Base-by-base conservation (phyloP, 495 filamentous ascomycete species). In the Penicillium robsamsonii region DNA sequence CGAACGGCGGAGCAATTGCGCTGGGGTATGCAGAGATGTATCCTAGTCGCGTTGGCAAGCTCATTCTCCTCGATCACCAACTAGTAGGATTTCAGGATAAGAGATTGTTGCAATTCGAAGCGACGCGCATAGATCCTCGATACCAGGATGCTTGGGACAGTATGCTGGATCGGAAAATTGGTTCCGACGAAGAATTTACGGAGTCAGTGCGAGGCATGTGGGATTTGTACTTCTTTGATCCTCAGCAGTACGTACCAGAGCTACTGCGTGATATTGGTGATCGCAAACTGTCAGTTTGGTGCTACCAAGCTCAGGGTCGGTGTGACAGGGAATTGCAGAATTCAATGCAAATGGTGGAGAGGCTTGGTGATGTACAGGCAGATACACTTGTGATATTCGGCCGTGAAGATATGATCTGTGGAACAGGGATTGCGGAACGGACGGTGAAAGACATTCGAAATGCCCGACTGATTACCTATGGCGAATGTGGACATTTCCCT, bases 401-500 rank as follows among this genome's bases (percentile, higher is more conserved):
- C 2, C 17, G 40, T 10, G 52, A 59, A 2, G 64, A 67, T 50
- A 42, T 57, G 61, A 57, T 62, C 9, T 61, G 59, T 49, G 58
- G 61, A 18, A 7, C 53, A 41, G 45, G 43, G 22, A 61, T 64
- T 55, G 56, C 50, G 22, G 31, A 49, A 22, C 40, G 43, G 20
- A 56, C 57, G 22, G 29, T 22, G n/a, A 35, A 53, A 33, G 29
- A 17, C 4, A 66, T 66, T 29, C 15, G 35, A 3, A 48, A 35
- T 18, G 41, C 51, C 1, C 35, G 24, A 31, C 3, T 61, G 13
- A 40, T 61, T n/a, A 43, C 53, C 29, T 64, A 60, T 46, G 50
- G 58, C n/a, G 47, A 50, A 9, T 64, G 61, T 53, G 65, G 65
- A 1, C 65, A 67, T 62, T 62, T 65, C 22, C 62, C 62, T 15